Conservation (phyloP, 768 basidiomycete genomes). For the Tricholoma bakamatsutake region DNA sequence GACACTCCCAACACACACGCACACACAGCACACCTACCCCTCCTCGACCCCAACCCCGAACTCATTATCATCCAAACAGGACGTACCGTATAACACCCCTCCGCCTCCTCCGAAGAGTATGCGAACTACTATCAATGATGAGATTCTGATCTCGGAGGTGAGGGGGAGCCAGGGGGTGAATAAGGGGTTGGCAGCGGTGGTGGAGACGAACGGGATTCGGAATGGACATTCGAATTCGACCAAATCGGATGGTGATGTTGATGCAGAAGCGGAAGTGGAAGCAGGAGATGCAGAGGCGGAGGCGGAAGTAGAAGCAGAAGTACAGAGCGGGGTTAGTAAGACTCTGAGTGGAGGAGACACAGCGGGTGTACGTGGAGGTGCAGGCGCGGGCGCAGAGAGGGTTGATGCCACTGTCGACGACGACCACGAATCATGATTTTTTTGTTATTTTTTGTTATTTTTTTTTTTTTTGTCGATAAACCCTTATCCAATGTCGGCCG, state of each 20-base stretch:
- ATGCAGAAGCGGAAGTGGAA: slow-evolving; percentile 27
- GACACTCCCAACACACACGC: slow-evolving; percentile 14
- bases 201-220: background rate
- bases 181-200: slow-evolving; percentile 7
- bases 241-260: slow-evolving; percentile 21
- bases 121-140: slow-evolving; percentile 3
- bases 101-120: background rate
- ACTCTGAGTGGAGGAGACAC: background rate
- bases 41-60: slow-evolving; percentile 4
- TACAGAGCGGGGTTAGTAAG: background rate
- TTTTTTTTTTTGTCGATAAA: background rate
- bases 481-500: background rate
- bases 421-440: no score
- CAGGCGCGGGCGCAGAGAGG: no score
- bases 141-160: slow-evolving; percentile 23
- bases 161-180: slow-evolving; percentile 13
- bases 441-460: no score
- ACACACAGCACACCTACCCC: slow-evolving; percentile 1
- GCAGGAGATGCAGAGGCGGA: slow-evolving; percentile 32
- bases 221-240: no score
- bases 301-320: slow-evolving; percentile 19
- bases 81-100: background rate
- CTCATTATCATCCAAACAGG: background rate
- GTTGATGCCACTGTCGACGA: no score
- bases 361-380: no score